These are phyloP conservation scores for Flaveria linearis DNA, from an alignment of 129 eudicot genomes.

Conservation along the genomic window DNA sequence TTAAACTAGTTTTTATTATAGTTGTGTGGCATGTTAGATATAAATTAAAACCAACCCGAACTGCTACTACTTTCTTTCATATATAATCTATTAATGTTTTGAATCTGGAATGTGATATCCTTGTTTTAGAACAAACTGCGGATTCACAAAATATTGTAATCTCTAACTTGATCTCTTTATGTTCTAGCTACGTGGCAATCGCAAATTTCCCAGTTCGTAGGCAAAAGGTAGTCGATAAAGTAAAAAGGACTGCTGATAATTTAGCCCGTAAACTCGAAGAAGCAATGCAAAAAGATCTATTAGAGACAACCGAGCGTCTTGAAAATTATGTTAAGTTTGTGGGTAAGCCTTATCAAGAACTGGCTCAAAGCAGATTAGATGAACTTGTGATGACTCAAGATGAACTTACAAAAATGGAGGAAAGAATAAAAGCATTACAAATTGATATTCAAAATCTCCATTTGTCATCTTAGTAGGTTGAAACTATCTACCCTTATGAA, in stretches of 20 bases:
- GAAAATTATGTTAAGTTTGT: constrained; percentile 53
- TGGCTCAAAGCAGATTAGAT: constrained; percentile 66
- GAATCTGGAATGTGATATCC: background rate
- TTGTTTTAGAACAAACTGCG: background rate
- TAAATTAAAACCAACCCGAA: background rate
- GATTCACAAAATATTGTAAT: background rate
- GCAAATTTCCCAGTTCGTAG: constrained; percentile 81
- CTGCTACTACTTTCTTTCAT: background rate
- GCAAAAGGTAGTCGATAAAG: constrained; percentile 69
- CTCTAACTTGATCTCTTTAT: constrained; percentile 8
- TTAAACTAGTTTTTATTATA: too few species aligned
- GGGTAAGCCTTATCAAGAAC: constrained; percentile 78
- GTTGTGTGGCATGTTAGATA: background rate
- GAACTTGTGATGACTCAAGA: constrained; percentile 55
- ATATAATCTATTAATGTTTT: background rate
- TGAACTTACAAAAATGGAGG: constrained; percentile 59
- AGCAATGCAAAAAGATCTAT: constrained; percentile 79
- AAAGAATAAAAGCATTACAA: constrained; percentile 57
- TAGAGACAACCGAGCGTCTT: constrained; percentile 51
- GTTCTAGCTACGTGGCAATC: constrained; percentile 67
- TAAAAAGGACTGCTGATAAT: constrained; percentile 69
- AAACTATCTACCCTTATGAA: constrained; percentile 6
- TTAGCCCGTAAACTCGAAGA: constrained; percentile 75
- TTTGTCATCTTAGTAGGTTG: constrained; percentile 39
- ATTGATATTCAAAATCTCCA: constrained; percentile 84